Evolutionary conservation across 140 eudicot species (phyloP).

Genomic region (Eryngium alpinum): DNA sequence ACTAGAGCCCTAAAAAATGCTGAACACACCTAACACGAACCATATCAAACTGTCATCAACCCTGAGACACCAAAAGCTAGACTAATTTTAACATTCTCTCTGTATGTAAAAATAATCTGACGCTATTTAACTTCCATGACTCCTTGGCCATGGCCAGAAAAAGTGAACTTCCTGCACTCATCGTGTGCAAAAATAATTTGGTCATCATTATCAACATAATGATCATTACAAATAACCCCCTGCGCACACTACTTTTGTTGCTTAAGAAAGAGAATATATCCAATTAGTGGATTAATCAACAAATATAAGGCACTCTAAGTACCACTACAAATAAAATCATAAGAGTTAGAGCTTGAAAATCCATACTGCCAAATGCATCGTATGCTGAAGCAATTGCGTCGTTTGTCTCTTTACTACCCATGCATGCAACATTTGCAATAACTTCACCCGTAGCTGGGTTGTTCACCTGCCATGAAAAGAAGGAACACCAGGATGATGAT

Average conservation of each 20-base stretch:
- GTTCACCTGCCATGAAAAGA: conserved; percentile 53
- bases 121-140: background rate
- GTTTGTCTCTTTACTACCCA: conserved; percentile 76
- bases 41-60: background rate
- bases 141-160: background rate
- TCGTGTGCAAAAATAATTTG: background rate
- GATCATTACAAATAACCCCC: background rate
- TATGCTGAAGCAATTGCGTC: conserved; percentile 84
- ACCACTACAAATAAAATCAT: background rate
- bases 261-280: background rate
- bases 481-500: background rate
- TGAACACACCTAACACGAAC: background rate
- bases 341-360: conserved; percentile 5
- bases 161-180: background rate
- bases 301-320: background rate
- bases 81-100: background rate
- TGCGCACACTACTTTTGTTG: background rate
- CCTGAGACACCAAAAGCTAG: background rate
- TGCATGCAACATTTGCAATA: conserved; percentile 70
- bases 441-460: conserved; percentile 86
- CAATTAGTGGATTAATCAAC: background rate
- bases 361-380: conserved; percentile 54
- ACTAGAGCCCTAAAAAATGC: background rate
- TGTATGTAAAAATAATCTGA: background rate
- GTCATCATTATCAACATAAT: background rate